A percentile compares a stretch with the other conserved stretches of the same genome.
phyloP scores from a whole-genome alignment of 768 basidiomycete species.

The Gelatoporia subvermispora region DNA sequence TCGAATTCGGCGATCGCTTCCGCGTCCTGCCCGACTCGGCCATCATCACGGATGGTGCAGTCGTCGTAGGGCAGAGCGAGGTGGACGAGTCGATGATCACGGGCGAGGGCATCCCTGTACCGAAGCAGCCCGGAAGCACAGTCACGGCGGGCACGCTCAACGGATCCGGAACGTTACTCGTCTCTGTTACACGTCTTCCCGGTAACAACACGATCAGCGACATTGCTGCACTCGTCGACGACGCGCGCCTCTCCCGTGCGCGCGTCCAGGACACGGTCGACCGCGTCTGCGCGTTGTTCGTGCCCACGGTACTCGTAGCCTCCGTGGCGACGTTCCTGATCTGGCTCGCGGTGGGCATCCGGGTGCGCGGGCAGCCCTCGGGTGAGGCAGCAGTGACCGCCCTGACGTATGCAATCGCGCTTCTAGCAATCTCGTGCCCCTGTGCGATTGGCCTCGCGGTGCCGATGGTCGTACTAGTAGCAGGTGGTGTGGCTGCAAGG shows the following conservation, averaged over 20 bases:
- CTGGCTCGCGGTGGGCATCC: constrained; percentile 32
- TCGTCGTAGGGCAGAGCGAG: constrained; percentile 29
- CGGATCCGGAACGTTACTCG: constrained; percentile 27
- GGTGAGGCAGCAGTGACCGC: constrained; percentile 29
- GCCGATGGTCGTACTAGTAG: constrained; percentile 31
- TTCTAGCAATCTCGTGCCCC: constrained; percentile 50
- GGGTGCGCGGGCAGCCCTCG: constrained; percentile 20
- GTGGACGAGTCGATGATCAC: constrained; percentile 41
- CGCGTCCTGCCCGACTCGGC: constrained; percentile 29
- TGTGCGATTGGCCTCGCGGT: constrained; percentile 39
- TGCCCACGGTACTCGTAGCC: constrained; percentile 42
- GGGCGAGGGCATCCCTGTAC: constrained; percentile 35
- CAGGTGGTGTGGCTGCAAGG: constrained; percentile 27
- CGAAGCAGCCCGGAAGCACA: constrained; percentile 28
- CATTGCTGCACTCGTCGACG: constrained; percentile 30
- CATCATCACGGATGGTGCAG: constrained; percentile 36
- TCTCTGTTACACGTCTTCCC: constrained; percentile 30
- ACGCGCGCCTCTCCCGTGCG: constrained; percentile 33
- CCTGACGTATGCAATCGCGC: constrained; percentile 47
- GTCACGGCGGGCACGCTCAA: constrained; percentile 38
- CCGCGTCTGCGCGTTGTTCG: constrained; percentile 41
- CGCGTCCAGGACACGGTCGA: constrained; percentile 44
- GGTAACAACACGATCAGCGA: constrained; percentile 38
- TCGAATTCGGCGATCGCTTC: constrained; percentile 33
- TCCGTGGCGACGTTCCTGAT: constrained; percentile 32